Evolutionary conservation across 129 eudicot species (phyloP).

Genomic region (Tagetes patula): DNA sequence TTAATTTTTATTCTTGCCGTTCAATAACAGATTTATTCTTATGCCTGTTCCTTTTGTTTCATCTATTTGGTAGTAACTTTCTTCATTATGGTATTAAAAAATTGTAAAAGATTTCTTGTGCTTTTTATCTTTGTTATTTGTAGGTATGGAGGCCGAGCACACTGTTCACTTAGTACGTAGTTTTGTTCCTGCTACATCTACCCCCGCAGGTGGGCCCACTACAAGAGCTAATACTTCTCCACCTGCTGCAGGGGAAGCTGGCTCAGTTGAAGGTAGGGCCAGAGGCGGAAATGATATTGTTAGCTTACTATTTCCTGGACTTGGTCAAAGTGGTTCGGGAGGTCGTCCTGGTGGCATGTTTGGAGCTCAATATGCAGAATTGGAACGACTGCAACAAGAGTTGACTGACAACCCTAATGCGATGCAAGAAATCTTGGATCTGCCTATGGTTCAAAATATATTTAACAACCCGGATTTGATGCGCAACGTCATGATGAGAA

Average conservation of each 20-base stretch:
- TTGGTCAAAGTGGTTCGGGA: slow-evolving; percentile 56
- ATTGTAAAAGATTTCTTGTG: slow-evolving; percentile 1
- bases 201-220: slow-evolving; percentile 35
- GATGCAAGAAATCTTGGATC: slow-evolving; percentile 86
- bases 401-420: slow-evolving; percentile 76
- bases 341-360: slow-evolving; percentile 57
- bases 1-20: not conserved
- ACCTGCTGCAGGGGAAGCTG: slow-evolving; percentile 28
- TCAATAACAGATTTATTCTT: no score
- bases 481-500: slow-evolving; percentile 77
- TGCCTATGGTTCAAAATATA: slow-evolving; percentile 73
- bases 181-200: slow-evolving; percentile 55
- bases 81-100: slow-evolving; percentile 6
- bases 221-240: slow-evolving; percentile 39
- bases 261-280: slow-evolving; percentile 41
- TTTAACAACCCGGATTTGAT: slow-evolving; percentile 82
- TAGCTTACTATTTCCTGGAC: slow-evolving; percentile 67
- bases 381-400: slow-evolving; percentile 87
- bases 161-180: slow-evolving; percentile 77
- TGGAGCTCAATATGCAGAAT: slow-evolving; percentile 72
- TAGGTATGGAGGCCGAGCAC: slow-evolving; percentile 77
- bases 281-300: slow-evolving; percentile 49
- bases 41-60: slow-evolving; percentile 4
- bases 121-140: slow-evolving; percentile 28
- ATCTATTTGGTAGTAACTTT: slow-evolving; percentile 16